Evolutionary conservation across 2,329 filamentous ascomycete genomes (phyloP), one percentile per base, ranked within the genome.

Genomic region (Tolypocladium tropicale): DNA sequence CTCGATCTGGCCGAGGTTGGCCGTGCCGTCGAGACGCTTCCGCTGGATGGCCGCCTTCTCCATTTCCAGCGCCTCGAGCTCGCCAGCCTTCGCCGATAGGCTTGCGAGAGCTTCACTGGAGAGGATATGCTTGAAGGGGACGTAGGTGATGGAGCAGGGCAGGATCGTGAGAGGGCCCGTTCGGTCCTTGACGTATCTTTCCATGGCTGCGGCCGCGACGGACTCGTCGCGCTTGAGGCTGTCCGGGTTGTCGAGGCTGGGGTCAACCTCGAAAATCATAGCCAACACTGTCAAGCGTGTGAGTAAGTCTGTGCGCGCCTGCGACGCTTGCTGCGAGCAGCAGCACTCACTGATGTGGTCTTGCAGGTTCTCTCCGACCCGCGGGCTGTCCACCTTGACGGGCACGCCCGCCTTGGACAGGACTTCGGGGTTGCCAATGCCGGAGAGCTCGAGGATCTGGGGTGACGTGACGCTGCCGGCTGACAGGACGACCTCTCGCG

Each of bases 361-460:
- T 60, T 77, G 74, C 37, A 77, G 67, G 57, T 79, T 79, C 62
- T 75, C 73, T 54, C 77, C 77, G 2, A 79, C 78, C 3, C 69
- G 71, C 1, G 74, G 70, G 39, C 76, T 70, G 37, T 73, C 66
- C 11, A 77, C 67, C 41, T 75, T 66, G 23, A 69, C 59, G 0
- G 64, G 59, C 32, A 79, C 69, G 11, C 68, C 68, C 4, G 74
- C 72, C n/a, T 62, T 63, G 10, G 63, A 55, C 36, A 78, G 60
- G 2, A 78, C 58, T 0, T 64, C 56, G 0, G 62, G 59, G 50
- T 74, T 70, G 4, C 84, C 84, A 41, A 87, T 75, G 0, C 84
- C 83, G 0, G 81, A 85, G 2, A 85, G 70, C 59, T 86, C 83
- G n/a, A 80, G 75, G 18, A 83, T 70, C 66, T 79, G 81, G 6